Conservation (phyloP, 345 rosid genomes). For the Pseudoturritis turrita region DNA sequence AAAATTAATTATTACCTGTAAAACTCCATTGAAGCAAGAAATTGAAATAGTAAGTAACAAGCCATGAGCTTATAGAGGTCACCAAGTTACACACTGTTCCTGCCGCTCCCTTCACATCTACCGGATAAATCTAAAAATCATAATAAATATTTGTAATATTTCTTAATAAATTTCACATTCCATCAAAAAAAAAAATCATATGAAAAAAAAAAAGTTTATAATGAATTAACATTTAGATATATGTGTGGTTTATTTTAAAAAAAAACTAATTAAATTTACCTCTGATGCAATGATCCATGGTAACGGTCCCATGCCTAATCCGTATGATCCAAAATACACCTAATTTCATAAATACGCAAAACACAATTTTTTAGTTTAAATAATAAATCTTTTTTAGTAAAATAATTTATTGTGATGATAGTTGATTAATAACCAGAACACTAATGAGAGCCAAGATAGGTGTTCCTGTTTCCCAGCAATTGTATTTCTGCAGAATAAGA, state of each 20-base stretch:
- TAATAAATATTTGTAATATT: no score
- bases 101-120: slow-evolving; percentile 52
- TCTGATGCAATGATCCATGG: slow-evolving; percentile 42
- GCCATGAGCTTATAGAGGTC: slow-evolving; percentile 47
- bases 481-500: slow-evolving; percentile 41
- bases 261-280: no score
- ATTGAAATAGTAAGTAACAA: slow-evolving; percentile 42
- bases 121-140: slow-evolving; percentile 45
- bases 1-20: slow-evolving; percentile 31
- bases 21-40: slow-evolving; percentile 52
- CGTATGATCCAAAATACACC: slow-evolving; percentile 31
- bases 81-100: slow-evolving; percentile 47
- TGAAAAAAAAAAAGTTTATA: neutral
- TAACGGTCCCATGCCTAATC: slow-evolving; percentile 38
- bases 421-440: slow-evolving; percentile 16
- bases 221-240: neutral
- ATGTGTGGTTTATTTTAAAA: no score
- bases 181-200: neutral
- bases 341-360: neutral
- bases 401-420: neutral
- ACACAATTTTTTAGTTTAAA: neutral
- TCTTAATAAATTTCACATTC: no score
- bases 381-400: neutral
- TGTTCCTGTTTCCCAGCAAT: slow-evolving; percentile 30
- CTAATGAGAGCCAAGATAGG: slow-evolving; percentile 21